A percentile compares a stretch with the other conserved stretches of the same genome.
phyloP scores from a whole-genome alignment of 768 basidiomycete species.

The Kondoa subrosea region DNA sequence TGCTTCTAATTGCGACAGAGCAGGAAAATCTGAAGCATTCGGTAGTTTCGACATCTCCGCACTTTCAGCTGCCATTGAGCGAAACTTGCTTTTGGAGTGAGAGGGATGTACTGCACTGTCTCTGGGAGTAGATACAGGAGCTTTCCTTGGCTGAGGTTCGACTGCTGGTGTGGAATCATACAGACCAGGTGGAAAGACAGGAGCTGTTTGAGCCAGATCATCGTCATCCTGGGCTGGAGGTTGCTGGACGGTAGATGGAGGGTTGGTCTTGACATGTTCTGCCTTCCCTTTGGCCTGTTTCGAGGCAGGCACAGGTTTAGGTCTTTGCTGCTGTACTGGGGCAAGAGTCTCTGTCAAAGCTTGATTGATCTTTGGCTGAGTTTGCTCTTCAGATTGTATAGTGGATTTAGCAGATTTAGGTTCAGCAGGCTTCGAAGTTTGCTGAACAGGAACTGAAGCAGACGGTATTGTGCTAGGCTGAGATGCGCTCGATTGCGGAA shows the following conservation, averaged over 20 bases:
- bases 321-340: too few relatives aligned
- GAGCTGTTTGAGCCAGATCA: background rate
- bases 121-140: background rate
- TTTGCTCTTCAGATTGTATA: too few relatives aligned
- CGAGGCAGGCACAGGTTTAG: too few relatives aligned
- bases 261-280: too few relatives aligned
- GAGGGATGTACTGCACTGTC: background rate
- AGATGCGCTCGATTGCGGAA: too few relatives aligned
- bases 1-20: background rate
- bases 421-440: too few relatives aligned
- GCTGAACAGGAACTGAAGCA: too few relatives aligned
- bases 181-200: background rate
- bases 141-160: background rate
- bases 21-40: background rate
- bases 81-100: background rate
- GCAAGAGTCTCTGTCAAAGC: too few relatives aligned
- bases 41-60: background rate
- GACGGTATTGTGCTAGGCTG: too few relatives aligned
- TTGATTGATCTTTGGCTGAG: too few relatives aligned
- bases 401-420: too few relatives aligned
- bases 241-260: background rate
- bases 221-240: background rate
- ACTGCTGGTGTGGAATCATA: background rate
- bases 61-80: background rate
- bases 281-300: too few relatives aligned